Evolutionary conservation across 768 basidiomycete genomes (phyloP).

Genomic region (Phaffia tasmanica): DNA sequence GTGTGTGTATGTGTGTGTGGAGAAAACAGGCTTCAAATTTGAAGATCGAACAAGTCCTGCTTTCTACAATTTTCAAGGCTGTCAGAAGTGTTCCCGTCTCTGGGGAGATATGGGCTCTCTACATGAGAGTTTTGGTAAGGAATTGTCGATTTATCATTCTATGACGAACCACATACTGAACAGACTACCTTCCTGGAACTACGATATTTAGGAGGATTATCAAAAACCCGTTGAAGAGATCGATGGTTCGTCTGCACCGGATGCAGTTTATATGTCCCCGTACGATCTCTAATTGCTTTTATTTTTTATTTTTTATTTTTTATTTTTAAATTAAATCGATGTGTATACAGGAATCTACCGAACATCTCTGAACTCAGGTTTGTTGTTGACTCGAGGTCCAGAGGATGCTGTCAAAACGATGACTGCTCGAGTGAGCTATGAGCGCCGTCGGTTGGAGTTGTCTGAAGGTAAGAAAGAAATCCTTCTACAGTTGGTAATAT

Average conservation of each 20-base stretch:
- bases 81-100: conserved; percentile 61
- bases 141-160: not conserved
- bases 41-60: conserved; percentile 11
- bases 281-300: not conserved
- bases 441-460: conserved; percentile 49
- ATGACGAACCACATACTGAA: not conserved
- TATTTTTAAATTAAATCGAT: not conserved
- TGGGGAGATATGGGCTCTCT: conserved; percentile 68
- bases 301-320: not conserved
- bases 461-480: conserved; percentile 38
- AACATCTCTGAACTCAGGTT: conserved; percentile 48
- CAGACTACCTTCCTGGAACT: not conserved
- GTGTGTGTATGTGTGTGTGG: too few species aligned
- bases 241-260: conserved; percentile 12
- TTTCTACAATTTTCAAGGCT: conserved; percentile 38
- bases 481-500: not conserved
- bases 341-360: conserved; percentile 47
- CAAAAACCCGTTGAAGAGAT: not conserved
- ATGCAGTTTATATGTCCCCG: not conserved
- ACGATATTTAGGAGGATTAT: conserved; percentile 15
- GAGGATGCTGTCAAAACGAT: conserved; percentile 57
- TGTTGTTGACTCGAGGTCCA: conserved; percentile 41
- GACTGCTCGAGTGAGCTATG: conserved; percentile 55
- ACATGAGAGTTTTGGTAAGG: conserved; percentile 58
- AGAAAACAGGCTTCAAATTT: conserved; percentile 1